A percentile compares a stretch with the other conserved stretches of the same genome.
Conservation (phyloP, 164 flowering plant species). For the Stephania yunnanensis region DNA sequence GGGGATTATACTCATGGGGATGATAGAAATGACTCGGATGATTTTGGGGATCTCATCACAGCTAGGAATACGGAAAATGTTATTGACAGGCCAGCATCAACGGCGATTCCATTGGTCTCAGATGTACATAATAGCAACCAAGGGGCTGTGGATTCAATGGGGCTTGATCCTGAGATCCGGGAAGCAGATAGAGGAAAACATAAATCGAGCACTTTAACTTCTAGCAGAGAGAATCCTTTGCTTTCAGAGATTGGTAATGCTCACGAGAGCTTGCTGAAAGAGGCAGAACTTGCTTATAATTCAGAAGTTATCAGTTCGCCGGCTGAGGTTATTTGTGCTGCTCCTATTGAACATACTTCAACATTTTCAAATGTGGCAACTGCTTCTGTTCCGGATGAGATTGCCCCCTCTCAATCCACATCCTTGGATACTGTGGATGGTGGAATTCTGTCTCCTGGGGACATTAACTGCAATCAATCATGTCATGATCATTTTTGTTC, state of each 20-base stretch:
- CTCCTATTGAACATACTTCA: constrained; percentile 8
- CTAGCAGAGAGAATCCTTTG: background rate
- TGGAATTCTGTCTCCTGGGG: constrained; percentile 11
- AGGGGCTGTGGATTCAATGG: constrained; percentile 2
- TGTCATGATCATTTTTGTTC: background rate
- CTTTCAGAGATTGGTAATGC: constrained; percentile 8
- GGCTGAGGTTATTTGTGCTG: constrained; percentile 1
- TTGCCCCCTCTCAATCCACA: background rate
- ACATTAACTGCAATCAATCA: constrained; percentile 2
- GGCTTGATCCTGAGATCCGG: background rate
- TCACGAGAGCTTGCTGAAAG: background rate
- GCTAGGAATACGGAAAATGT: constrained; percentile 4
- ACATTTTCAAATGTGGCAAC: constrained; percentile 1
- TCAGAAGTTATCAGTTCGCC: constrained; percentile 3
- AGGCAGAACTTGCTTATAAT: constrained; percentile 9
- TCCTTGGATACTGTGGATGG: background rate
- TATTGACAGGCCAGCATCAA: constrained; percentile 3
- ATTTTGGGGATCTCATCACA: constrained; percentile 13
- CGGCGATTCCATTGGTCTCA: background rate
- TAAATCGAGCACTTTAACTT: constrained; percentile 8
- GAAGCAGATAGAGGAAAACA: constrained; percentile 5
- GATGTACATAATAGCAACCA: background rate
- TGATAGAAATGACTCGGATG: constrained; percentile 9
- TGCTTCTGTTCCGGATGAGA: constrained; percentile 12
- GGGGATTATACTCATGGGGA: constrained; percentile 7